Evolutionary conservation across 2,329 filamentous ascomycete genomes (phyloP).

Genomic region (Aspergillus sp.): DNA sequence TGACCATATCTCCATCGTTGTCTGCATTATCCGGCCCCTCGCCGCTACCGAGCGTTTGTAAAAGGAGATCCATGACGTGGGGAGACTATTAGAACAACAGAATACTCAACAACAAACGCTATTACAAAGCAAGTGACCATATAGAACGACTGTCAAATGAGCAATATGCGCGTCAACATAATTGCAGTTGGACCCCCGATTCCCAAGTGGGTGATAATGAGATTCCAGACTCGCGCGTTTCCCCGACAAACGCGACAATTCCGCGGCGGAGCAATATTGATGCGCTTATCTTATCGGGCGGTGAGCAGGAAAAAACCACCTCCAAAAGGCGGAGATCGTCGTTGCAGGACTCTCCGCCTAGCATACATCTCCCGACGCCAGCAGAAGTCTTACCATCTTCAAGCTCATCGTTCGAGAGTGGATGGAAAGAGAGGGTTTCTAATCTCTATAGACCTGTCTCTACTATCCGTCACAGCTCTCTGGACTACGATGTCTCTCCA

Average conservation of each 20-base stretch:
- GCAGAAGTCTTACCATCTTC: no score
- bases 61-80: not conserved
- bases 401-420: no score
- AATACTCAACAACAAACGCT: no score
- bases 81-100: not conserved
- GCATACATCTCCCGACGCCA: no score
- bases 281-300: slow-evolving; percentile 24
- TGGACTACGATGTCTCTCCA: slow-evolving; percentile 8
- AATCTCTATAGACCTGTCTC: no score
- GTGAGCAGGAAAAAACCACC: not conserved
- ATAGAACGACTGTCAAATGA: not conserved
- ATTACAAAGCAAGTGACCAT: not conserved
- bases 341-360: no score
- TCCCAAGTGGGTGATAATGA: slow-evolving; percentile 5
- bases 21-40: not conserved
- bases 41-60: not conserved
- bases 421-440: no score
- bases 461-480: no score
- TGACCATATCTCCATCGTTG: slow-evolving; percentile 20
- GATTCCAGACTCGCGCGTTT: slow-evolving; percentile 7
- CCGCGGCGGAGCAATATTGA: slow-evolving; percentile 13
- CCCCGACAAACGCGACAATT: slow-evolving; percentile 12
- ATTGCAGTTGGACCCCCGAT: not conserved
- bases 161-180: not conserved
- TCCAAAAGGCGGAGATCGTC: not conserved